Percentiles rank a stretch among this genome's conserved stretches.
Conservation (phyloP, 805 yeast species). For the Cyberlindnera mycetangii region DNA sequence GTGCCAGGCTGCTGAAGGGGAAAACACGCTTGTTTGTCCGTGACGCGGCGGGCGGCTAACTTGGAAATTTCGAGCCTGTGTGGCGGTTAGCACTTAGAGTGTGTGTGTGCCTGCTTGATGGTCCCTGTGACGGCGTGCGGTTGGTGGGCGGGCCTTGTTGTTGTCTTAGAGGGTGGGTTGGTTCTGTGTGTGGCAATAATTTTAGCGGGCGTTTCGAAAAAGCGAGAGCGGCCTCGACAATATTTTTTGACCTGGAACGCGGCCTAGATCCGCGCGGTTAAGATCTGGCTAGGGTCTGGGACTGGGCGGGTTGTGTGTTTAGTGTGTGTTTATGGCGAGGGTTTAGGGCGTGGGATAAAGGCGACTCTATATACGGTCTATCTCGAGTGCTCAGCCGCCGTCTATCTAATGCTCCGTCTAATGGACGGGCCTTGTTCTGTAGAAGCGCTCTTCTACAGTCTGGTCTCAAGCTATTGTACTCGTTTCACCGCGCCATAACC, state of each 20-base stretch:
- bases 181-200: constrained; percentile 1
- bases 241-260: background rate
- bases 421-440: too few species aligned
- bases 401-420: too few species aligned
- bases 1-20: background rate
- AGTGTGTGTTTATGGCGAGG: too few species aligned
- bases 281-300: background rate
- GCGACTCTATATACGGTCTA: too few species aligned
- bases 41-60: background rate
- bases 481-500: too few species aligned
- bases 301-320: too few species aligned
- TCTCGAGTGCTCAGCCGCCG: too few species aligned
- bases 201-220: constrained; percentile 4
- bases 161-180: background rate
- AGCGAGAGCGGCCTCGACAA: background rate
- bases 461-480: too few species aligned
- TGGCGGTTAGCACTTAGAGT: background rate
- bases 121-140: background rate
- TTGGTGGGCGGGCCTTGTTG: background rate
- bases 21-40: too few species aligned
- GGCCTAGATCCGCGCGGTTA: too few species aligned
- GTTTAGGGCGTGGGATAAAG: too few species aligned
- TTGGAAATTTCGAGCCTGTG: background rate
- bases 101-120: background rate
- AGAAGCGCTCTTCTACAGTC: too few species aligned